These are phyloP conservation scores for Botrytis squamosa DNA, from an alignment of 2,329 filamentous ascomycete genomes.

Conservation along the genomic window DNA sequence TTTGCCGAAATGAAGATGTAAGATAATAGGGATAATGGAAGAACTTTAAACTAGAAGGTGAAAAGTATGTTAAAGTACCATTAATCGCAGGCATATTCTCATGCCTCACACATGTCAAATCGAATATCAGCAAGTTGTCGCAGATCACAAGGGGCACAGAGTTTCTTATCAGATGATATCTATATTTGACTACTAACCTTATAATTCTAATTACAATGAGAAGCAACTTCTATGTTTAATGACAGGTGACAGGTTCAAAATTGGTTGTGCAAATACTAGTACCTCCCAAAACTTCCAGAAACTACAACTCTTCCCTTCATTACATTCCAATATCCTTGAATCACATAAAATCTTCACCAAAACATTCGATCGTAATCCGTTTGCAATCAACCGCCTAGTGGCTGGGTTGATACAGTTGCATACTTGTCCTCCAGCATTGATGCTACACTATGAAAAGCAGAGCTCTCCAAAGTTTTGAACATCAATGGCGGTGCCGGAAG, in stretches of 20 bases:
- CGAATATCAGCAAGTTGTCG: not conserved
- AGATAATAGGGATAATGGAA: slow-evolving; percentile 78
- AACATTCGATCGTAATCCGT: not conserved
- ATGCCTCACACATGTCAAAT: slow-evolving; percentile 41
- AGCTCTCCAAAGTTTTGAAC: slow-evolving; percentile 6
- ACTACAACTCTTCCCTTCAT: slow-evolving; percentile 9
- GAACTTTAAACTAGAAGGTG: slow-evolving; percentile 67
- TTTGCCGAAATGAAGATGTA: slow-evolving; percentile 84
- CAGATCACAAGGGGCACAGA: not conserved
- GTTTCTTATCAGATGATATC: not conserved
- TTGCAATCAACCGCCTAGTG: not conserved
- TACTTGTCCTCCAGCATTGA: slow-evolving; percentile 20
- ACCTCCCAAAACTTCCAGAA: slow-evolving; percentile 17
- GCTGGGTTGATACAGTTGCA: not conserved
- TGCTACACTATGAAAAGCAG: slow-evolving; percentile 4
- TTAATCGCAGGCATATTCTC: slow-evolving; percentile 70
- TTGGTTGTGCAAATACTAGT: slow-evolving; percentile 21
- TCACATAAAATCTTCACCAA: not conserved
- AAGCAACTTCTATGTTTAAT: slow-evolving; percentile 7
- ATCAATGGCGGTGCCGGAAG: not conserved
- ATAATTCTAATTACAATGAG: slow-evolving; percentile 20
- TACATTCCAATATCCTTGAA: slow-evolving; percentile 20
- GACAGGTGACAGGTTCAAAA: slow-evolving; percentile 19
- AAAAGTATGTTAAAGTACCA: slow-evolving; percentile 82
- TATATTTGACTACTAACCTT: not conserved